Conservation (phyloP, 78 protist species). For the Pigoraptor vietnamica region DNA sequence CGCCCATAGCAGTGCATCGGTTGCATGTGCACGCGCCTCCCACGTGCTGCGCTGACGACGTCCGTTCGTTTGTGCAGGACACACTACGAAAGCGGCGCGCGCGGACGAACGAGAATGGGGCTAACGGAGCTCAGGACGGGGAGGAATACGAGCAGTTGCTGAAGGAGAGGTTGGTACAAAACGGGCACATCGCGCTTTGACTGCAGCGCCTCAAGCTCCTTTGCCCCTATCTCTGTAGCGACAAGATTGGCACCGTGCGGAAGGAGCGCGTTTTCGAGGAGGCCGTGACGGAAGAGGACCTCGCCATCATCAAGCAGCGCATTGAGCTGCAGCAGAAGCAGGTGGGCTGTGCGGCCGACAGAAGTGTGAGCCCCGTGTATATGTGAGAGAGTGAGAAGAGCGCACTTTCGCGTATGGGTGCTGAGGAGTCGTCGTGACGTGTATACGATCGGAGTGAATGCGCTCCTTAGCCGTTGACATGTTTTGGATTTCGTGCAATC, state of each 20-base stretch:
- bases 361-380: not conserved
- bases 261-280: conserved; percentile 1
- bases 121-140: too few relatives aligned
- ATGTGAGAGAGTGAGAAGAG: not conserved
- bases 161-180: too few relatives aligned
- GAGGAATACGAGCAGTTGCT: too few relatives aligned
- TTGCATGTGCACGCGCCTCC: too few relatives aligned
- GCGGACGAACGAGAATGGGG: too few relatives aligned
- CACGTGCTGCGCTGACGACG: too few relatives aligned
- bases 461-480: not conserved
- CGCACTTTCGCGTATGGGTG: not conserved
- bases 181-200: too few relatives aligned
- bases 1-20: too few relatives aligned
- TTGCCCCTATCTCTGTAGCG: too few relatives aligned
- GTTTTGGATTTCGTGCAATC: not conserved
- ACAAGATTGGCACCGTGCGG: not conserved
- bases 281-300: not conserved
- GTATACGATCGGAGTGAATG: not conserved
- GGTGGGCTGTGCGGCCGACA: not conserved
- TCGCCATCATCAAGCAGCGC: not conserved
- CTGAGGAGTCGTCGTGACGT: not conserved
- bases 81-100: too few relatives aligned
- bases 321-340: not conserved
- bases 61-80: too few relatives aligned
- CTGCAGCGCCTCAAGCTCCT: too few relatives aligned